These are phyloP conservation scores for Aspergillus piperis DNA, from an alignment of 2,329 filamentous ascomycete genomes.

Conservation along the genomic window DNA sequence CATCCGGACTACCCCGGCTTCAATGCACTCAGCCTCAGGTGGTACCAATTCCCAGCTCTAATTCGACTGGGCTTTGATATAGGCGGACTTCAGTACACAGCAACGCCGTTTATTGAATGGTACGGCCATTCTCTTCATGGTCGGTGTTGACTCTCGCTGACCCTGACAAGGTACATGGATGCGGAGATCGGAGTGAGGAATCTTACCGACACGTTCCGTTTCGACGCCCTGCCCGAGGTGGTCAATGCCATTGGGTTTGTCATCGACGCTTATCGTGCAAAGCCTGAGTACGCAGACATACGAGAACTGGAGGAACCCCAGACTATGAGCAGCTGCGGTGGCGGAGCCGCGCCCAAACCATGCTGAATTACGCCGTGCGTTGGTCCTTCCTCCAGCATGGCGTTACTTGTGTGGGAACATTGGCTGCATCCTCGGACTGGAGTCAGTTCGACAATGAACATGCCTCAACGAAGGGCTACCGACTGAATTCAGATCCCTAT, in stretches of 20 bases:
- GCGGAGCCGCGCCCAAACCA: constrained; percentile 3
- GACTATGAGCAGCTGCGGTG: constrained; percentile 9
- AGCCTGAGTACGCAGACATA: neutral
- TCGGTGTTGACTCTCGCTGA: neutral
- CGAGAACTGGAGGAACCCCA: constrained; percentile 1
- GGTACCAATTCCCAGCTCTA: constrained; percentile 8
- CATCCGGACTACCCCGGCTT: constrained; percentile 1
- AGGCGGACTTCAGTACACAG: constrained; percentile 5
- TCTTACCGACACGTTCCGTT: constrained; percentile 4
- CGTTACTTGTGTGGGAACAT: constrained; percentile 4
- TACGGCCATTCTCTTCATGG: neutral
- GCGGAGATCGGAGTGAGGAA: constrained; percentile 8
- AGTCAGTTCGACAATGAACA: constrained; percentile 3
- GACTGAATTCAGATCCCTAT: constrained; percentile 6
- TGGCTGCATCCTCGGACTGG: constrained; percentile 7
- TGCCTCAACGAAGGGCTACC: constrained; percentile 4
- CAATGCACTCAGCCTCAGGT: neutral
- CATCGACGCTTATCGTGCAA: neutral
- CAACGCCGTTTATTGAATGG: constrained; percentile 5
- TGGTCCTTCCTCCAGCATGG: constrained; percentile 7
- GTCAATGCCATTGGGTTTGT: neutral
- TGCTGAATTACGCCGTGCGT: constrained; percentile 8
- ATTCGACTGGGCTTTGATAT: constrained; percentile 6
- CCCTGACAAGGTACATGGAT: constrained; percentile 9
- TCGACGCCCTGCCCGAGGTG: neutral